Conservation (phyloP, 768 basidiomycete species). For the Gautieria morchelliformis region DNA sequence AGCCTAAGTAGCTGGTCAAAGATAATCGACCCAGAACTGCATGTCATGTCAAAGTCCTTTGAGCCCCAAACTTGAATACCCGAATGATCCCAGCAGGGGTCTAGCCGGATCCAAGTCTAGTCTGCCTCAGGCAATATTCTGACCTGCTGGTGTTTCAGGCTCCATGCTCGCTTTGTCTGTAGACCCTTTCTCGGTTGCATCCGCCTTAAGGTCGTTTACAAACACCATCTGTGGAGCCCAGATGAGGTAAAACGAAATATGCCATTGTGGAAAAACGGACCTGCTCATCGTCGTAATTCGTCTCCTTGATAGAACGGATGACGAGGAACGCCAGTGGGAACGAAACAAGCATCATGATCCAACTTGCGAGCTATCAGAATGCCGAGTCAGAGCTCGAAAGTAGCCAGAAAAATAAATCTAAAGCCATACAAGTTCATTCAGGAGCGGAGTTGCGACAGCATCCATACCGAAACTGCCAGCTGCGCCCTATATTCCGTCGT, state of each 20-base stretch:
- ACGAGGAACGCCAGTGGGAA: constrained; percentile 27
- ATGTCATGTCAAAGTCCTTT: too few relatives aligned
- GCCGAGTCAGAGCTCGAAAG: neutral
- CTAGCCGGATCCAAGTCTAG: neutral
- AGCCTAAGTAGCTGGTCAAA: too few relatives aligned
- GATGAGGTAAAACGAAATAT: constrained; percentile 12
- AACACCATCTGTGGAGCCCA: constrained; percentile 11
- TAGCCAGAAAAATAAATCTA: neutral
- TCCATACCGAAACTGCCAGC: constrained; percentile 38
- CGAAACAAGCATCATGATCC: constrained; percentile 26
- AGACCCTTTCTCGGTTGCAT: neutral
- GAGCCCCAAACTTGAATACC: too few relatives aligned
- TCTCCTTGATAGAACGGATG: constrained; percentile 27
- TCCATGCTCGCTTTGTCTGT: neutral
- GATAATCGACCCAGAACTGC: too few relatives aligned
- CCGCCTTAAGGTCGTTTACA: constrained; percentile 2
- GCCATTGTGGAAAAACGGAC: constrained; percentile 1
- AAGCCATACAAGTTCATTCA: constrained; percentile 28
- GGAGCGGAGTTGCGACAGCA: constrained; percentile 31
- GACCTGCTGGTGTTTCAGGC: neutral
- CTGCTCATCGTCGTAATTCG: constrained; percentile 27
- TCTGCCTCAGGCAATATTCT: neutral
- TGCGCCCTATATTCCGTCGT: constrained; percentile 14
- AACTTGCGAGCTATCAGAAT: constrained; percentile 22
- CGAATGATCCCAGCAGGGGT: too few relatives aligned